Conservation (phyloP, 1,284 basidiomycete genomes). For the Moesziomyces parantarcticus region DNA sequence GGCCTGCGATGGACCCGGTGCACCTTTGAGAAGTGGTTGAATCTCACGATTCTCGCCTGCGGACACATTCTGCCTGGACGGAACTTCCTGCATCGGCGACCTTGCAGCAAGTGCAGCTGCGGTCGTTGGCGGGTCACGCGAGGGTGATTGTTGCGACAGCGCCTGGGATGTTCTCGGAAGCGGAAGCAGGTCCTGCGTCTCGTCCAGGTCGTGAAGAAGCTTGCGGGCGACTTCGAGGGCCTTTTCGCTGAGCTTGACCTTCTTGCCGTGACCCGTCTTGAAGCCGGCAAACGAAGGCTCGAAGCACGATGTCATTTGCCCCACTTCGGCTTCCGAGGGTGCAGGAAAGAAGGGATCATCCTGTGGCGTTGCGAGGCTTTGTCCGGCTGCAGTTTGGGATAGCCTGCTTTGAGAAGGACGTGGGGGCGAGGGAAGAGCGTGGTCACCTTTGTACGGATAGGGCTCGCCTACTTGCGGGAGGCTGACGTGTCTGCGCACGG, state of each 20-base stretch:
- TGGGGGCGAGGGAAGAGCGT: slow-evolving; percentile 9
- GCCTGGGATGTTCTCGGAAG: slow-evolving; percentile 2
- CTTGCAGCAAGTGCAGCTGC: neutral
- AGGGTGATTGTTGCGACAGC: slow-evolving; percentile 15
- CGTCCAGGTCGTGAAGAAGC: slow-evolving; percentile 30
- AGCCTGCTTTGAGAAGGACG: no score
- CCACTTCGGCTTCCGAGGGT: slow-evolving; percentile 2
- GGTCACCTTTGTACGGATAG: neutral
- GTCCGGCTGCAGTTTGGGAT: neutral
- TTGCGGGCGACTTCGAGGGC: slow-evolving; percentile 27
- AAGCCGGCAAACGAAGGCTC: slow-evolving; percentile 38
- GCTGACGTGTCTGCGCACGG: slow-evolving; percentile 7
- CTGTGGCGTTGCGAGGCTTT: neutral
- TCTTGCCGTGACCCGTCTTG: slow-evolving; percentile 24
- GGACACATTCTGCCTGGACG: slow-evolving; percentile 9
- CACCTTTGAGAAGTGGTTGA: neutral
- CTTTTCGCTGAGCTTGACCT: slow-evolving; percentile 33
- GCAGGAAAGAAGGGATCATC: slow-evolving; percentile 1
- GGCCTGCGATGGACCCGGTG: neutral
- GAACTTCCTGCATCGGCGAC: slow-evolving; percentile 24
- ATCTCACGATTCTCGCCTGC: neutral
- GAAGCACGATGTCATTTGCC: slow-evolving; percentile 35
- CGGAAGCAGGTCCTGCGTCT: slow-evolving; percentile 14
- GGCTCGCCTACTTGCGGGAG: slow-evolving; percentile 12
- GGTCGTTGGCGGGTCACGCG: slow-evolving; percentile 1